Conservation (phyloP, 1,284 basidiomycete genomes). For the Xerocomus amazonicus region DNA sequence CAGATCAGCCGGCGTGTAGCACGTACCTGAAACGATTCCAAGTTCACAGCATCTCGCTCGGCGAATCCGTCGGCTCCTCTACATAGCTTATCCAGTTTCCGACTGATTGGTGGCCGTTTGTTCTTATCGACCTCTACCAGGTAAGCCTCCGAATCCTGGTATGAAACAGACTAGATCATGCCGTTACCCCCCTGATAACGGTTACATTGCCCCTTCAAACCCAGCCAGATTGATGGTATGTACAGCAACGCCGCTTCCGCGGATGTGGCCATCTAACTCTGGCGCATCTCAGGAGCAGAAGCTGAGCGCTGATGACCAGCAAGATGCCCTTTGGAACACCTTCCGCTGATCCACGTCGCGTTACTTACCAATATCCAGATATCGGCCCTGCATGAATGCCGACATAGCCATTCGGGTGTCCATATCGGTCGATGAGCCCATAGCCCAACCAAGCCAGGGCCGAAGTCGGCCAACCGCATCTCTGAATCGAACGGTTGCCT, state of each 20-base stretch:
- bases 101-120: neutral
- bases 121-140: too few species aligned
- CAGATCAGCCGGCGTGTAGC: constrained; percentile 7
- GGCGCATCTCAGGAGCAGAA: too few species aligned
- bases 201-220: too few species aligned
- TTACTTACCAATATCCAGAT: neutral
- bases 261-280: neutral
- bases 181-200: too few species aligned
- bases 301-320: too few species aligned
- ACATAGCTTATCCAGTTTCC: neutral
- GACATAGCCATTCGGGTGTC: neutral
- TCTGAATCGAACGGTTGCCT: neutral
- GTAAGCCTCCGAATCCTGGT: too few species aligned
- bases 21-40: constrained; percentile 8
- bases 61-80: neutral
- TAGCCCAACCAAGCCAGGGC: neutral
- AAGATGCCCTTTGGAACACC: neutral
- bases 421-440: neutral
- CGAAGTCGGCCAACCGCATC: neutral
- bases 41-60: neutral
- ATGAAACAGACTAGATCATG: too few species aligned
- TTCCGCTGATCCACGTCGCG: neutral
- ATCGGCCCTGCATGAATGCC: neutral
- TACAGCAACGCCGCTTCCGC: neutral
- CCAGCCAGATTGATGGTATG: neutral